A percentile compares a stretch with the other conserved stretches of the same genome.
Conservation (phyloP, 2,329 filamentous ascomycete genomes). For the Neurospora crassa region DNA sequence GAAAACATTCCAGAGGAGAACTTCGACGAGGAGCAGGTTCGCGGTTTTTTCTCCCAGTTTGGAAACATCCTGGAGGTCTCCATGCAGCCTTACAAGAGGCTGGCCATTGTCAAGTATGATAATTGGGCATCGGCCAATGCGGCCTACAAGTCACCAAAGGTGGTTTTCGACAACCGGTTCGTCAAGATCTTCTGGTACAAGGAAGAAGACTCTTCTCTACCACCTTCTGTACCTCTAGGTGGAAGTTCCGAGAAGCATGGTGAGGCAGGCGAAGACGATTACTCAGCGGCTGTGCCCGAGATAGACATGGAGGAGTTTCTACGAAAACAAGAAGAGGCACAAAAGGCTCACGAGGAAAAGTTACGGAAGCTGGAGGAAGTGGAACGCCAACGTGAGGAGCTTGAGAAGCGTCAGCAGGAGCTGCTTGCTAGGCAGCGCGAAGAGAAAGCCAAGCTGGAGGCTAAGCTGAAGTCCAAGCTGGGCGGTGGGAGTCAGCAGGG, state of each 20-base stretch:
- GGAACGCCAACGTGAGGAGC: slow-evolving; percentile 49
- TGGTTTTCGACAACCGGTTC: slow-evolving; percentile 77
- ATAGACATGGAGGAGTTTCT: slow-evolving; percentile 62
- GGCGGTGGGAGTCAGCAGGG: slow-evolving; percentile 8
- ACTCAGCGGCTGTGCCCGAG: slow-evolving; percentile 31
- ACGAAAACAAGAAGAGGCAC: slow-evolving; percentile 60
- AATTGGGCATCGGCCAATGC: slow-evolving; percentile 56
- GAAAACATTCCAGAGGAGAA: slow-evolving; percentile 68
- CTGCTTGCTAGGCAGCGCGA: slow-evolving; percentile 54
- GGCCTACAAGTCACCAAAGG: slow-evolving; percentile 68
- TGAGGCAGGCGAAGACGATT: slow-evolving; percentile 8
- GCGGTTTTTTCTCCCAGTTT: slow-evolving; percentile 62
- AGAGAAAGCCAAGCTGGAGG: slow-evolving; percentile 52
- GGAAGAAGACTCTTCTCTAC: slow-evolving; percentile 33
- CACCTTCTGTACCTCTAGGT: slow-evolving; percentile 16
- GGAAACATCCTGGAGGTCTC: slow-evolving; percentile 54
- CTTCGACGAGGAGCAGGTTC: slow-evolving; percentile 55
- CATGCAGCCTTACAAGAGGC: slow-evolving; percentile 55
- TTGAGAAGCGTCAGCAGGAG: slow-evolving; percentile 55
- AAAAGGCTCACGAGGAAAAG: slow-evolving; percentile 59
- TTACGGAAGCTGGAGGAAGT: slow-evolving; percentile 52
- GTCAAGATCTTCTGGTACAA: slow-evolving; percentile 77
- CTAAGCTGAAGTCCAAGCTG: slow-evolving; percentile 36
- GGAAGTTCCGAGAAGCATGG: slow-evolving; percentile 21
- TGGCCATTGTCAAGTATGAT: slow-evolving; percentile 62